phyloP scores from a whole-genome alignment of 2,329 filamentous ascomycete species.

The Emericellopsis cladophorae region DNA sequence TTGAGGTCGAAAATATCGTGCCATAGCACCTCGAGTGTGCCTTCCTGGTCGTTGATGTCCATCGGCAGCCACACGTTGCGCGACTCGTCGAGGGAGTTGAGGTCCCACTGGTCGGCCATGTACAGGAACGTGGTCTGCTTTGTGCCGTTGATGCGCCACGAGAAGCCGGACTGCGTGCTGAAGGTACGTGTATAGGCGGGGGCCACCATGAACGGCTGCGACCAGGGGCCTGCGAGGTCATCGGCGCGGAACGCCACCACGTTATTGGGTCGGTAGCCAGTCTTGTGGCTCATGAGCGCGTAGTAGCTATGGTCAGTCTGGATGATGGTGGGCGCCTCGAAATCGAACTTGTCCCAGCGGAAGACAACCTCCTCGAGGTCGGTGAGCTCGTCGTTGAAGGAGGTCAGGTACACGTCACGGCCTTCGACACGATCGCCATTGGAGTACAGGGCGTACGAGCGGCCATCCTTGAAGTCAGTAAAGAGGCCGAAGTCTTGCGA shows the following conservation, averaged over 20 bases:
- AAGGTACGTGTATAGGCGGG: conserved; percentile 35
- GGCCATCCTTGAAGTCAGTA: conserved; percentile 44
- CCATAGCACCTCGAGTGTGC: conserved; percentile 33
- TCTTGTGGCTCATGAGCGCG: conserved; percentile 50
- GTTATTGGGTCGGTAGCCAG: conserved; percentile 49
- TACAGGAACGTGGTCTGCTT: conserved; percentile 37
- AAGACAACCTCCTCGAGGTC: conserved; percentile 37
- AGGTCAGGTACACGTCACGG: conserved; percentile 43
- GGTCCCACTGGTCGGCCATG: conserved; percentile 36
- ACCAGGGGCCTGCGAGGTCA: conserved; percentile 34
- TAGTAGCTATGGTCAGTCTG: conserved; percentile 48
- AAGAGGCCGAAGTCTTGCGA: conserved; percentile 50
- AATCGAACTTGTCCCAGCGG: conserved; percentile 45
- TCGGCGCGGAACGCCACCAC: conserved; percentile 43
- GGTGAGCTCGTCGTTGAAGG: conserved; percentile 38
- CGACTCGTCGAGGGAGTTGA: conserved; percentile 38
- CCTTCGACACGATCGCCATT: conserved; percentile 43
- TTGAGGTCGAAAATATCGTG: conserved; percentile 41
- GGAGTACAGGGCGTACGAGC: conserved; percentile 43
- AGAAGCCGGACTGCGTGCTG: conserved; percentile 38
- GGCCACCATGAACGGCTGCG: conserved; percentile 35
- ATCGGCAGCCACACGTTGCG: conserved; percentile 43
- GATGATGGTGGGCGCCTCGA: conserved; percentile 47
- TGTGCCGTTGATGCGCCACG: conserved; percentile 30
- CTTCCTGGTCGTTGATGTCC: conserved; percentile 34